These are phyloP conservation scores for Xylariales sp. DNA, from an alignment of 2,329 filamentous ascomycete species.

Conservation along the genomic window DNA sequence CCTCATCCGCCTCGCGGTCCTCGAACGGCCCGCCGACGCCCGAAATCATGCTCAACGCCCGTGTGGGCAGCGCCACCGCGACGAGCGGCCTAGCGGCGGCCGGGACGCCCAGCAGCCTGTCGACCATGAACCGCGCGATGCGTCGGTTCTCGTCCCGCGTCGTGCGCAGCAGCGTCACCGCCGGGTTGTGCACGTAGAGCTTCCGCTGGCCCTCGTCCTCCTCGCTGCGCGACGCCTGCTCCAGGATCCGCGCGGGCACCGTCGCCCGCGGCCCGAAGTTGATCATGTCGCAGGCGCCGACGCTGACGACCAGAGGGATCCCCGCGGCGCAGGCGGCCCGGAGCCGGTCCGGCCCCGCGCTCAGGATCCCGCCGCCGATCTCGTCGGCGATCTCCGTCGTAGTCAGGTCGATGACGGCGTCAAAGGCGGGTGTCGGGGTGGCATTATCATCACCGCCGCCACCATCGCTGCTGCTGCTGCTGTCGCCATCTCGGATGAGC, in stretches of 20 bases:
- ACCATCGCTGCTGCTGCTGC: too few species aligned
- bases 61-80: conserved; percentile 55
- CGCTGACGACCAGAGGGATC: conserved; percentile 48
- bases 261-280: conserved; percentile 57
- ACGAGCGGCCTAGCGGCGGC: conserved; percentile 35
- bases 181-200: conserved; percentile 62
- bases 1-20: conserved; percentile 35
- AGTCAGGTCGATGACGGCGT: conserved; percentile 66
- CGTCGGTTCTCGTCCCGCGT: conserved; percentile 49
- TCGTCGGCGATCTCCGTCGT: conserved; percentile 66
- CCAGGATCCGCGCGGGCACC: conserved; percentile 24
- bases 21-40: conserved; percentile 49
- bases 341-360: conserved; percentile 52
- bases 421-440: too few species aligned
- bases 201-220: conserved; percentile 47
- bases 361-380: conserved; percentile 58
- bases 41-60: conserved; percentile 59
- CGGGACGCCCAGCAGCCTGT: conserved; percentile 44
- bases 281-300: conserved; percentile 55
- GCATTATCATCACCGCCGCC: too few species aligned
- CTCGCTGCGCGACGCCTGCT: too few species aligned
- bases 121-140: conserved; percentile 52
- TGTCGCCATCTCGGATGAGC: not conserved
- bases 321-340: conserved; percentile 51
- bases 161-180: conserved; percentile 63